Base-by-base conservation (phyloP, 495 filamentous ascomycete genomes). In the Tuber indicum region DNA sequence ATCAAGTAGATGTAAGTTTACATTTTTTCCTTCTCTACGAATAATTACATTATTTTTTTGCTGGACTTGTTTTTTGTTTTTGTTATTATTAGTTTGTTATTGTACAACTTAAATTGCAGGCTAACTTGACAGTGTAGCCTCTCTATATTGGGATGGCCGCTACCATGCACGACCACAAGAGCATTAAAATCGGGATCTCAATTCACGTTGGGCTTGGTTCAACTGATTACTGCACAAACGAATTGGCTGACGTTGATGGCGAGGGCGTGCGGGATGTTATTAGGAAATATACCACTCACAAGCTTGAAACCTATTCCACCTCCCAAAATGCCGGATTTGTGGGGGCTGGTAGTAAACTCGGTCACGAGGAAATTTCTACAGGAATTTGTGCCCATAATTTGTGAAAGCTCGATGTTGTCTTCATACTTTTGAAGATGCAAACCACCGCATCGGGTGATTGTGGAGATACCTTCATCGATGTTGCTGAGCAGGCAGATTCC, bases 401-500 rank as follows among this genome's bases (percentile, higher is more conserved):
- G 93, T 81, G 88, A 10, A 90, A 94, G 72, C 86, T 94, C 21
- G 93, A 97, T 82, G 90, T 94, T 52, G 87, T 95, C 3, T 91
- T 91, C 0, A 86, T 96, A 66, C 88, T 90, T 2, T 84, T 90
- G 70, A 83, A 85, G 4, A 74, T 83, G 1, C 79, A 77, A 71
- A 82, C 71, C 3, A 75, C 73, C 77, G 85, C 86, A 7, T 43
- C 6, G 2, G 75, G 70, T n/a, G 84, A 80, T 70, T 73, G 32
- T 45, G 52, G 46, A 0, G 3, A 43, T 9, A 23, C 32, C 62
- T 79, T 16, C 9, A 90, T 89, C 79, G 84, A 87, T 58, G 87
- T 93, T 21, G 93, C 94, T 77, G 93, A 97, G 81, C 91, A 95
- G 84, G 92, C 93, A 4, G 93, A 97, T 81, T 92, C 92, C 0